Percentiles rank a stretch among this genome's conserved stretches.
Evolutionary conservation across 371 early-diverging fungal species (phyloP).

Genomic region (Mucor sp.): DNA sequence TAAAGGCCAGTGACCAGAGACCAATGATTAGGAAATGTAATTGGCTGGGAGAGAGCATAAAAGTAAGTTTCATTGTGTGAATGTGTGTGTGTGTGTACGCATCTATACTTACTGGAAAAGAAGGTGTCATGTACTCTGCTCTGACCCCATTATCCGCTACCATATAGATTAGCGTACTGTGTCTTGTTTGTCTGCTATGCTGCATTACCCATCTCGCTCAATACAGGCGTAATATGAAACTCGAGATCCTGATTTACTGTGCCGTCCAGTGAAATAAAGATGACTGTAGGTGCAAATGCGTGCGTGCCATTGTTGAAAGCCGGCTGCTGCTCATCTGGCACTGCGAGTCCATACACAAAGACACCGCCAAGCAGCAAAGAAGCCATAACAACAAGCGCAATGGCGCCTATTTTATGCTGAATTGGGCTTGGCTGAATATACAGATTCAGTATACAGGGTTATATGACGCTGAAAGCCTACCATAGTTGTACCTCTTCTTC

Average conservation of each 20-base stretch:
- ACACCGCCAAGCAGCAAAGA: constrained; percentile 11
- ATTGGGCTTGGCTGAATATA: background rate
- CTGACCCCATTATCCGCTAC: constrained; percentile 50
- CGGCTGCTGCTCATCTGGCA: background rate
- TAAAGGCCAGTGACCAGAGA: constrained; percentile 90
- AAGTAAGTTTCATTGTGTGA: background rate
- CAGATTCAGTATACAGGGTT: background rate
- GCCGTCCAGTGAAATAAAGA: constrained; percentile 92
- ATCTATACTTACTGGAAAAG: constrained; percentile 63
- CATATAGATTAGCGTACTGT: background rate
- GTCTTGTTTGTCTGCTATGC: background rate
- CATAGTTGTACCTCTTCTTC: constrained; percentile 11
- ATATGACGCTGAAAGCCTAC: background rate
- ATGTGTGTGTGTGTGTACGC: background rate
- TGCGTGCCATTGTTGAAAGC: constrained; percentile 70
- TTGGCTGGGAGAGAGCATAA: constrained; percentile 34
- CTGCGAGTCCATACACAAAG: background rate
- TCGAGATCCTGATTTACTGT: constrained; percentile 83
- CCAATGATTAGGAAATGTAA: constrained; percentile 97
- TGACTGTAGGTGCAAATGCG: constrained; percentile 69
- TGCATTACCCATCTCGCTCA: constrained; percentile 58
- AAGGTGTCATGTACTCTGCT: constrained; percentile 74
- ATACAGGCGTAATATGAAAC: constrained; percentile 71
- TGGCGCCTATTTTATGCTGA: background rate
- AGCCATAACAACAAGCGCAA: constrained; percentile 2